Base-by-base conservation (phyloP, 345 rosid species). In the Laguncularia racemosa region DNA sequence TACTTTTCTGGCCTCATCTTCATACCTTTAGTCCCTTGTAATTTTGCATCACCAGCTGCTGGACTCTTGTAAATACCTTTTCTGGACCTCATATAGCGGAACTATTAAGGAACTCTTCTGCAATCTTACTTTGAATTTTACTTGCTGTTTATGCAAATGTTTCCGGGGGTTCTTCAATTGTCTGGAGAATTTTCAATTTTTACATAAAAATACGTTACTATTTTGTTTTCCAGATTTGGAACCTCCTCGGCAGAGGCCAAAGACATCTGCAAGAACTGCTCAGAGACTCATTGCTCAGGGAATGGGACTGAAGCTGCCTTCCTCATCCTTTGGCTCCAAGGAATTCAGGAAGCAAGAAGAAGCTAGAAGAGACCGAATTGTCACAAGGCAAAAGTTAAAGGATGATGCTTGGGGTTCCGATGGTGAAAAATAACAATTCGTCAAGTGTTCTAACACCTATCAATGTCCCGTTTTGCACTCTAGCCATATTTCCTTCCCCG, bases 351-450 rank as follows among this genome's bases (percentile, higher is more conserved):
- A 58, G 56, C 95, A 84, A 78, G 98, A 92, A 78, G 95, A 84
- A 76, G 91, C 91, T 47, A 76, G 98, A 58, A 84, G 76, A 65
- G 85, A 73, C 38, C 81, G 97, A 10, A 92, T 92, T 40, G 75
- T 74, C 67, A 55, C 77, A 0, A 81, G 98, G 73, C 97, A 89
- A 65, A 86, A 83, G 58, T 64, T 86, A 79, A 79, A 68, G 52
- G 93, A 83, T 18, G 95, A 86, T 76, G 97, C 96, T 50, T 86
- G 99, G 99, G 99, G 99, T 38, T 71, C 66, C 20, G 95, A 86
- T 50, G 45, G 54, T 54, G 65, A 52, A 51, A 58, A 28, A 13
- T 49, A 62, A 52, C 19, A 16, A 45, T 50, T 20, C 18, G 4
- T 47, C 55, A 13, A 12, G 14, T 12, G n/a, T 23, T 46, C 44